phyloP scores from a whole-genome alignment of 441 rosid genomes.

The Eutrema salsugineum region DNA sequence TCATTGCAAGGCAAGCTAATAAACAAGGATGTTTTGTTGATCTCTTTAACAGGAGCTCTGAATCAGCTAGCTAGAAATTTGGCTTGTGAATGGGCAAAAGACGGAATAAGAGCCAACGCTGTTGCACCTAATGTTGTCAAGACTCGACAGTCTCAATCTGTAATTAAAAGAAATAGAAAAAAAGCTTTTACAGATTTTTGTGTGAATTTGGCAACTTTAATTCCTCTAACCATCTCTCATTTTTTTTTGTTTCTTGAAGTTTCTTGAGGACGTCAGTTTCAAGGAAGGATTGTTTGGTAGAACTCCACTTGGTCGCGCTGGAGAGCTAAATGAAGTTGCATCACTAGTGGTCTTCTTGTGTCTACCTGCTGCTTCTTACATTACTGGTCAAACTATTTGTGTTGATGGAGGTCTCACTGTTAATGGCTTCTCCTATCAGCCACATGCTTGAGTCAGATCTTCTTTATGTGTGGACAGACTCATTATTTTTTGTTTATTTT shows the following conservation, averaged over 20 bases:
- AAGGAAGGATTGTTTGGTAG: background rate
- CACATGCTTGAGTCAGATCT: background rate
- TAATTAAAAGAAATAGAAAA: slow-evolving; percentile 30
- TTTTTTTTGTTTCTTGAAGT: background rate
- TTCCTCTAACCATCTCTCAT: background rate
- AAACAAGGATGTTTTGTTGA: background rate
- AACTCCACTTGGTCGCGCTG: slow-evolving; percentile 61
- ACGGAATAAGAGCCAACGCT: slow-evolving; percentile 22
- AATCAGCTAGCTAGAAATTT: slow-evolving; percentile 22
- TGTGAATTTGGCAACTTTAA: slow-evolving; percentile 32
- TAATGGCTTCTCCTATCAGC: slow-evolving; percentile 40
- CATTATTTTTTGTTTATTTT: too few relatives aligned
- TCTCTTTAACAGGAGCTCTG: slow-evolving; percentile 19
- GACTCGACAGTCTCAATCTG: slow-evolving; percentile 6
- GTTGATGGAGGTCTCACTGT: slow-evolving; percentile 75
- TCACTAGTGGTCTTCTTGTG: slow-evolving; percentile 36
- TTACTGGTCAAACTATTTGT: slow-evolving; percentile 67
- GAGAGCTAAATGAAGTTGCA: slow-evolving; percentile 67
- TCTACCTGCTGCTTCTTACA: slow-evolving; percentile 33
- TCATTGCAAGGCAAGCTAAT: background rate
- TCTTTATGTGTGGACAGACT: too few relatives aligned
- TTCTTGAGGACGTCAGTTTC: background rate
- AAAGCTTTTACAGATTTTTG: slow-evolving; percentile 35
- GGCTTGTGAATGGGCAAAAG: slow-evolving; percentile 33
- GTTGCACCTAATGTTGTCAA: slow-evolving; percentile 23